These are phyloP conservation scores for Mucor saturninus DNA, from an alignment of 371 early-diverging fungal genomes.

Conservation along the genomic window DNA sequence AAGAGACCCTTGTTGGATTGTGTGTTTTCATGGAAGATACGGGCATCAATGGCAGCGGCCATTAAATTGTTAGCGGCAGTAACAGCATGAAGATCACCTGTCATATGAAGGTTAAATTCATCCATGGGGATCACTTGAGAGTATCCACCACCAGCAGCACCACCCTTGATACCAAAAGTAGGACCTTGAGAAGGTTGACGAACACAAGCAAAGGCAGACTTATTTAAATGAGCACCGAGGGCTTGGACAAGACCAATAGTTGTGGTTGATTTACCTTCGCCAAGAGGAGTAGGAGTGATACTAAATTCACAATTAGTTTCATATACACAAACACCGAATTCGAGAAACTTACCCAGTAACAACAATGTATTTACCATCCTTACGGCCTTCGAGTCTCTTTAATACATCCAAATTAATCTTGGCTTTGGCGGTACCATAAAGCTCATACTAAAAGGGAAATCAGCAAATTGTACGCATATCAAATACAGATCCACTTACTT, in stretches of 20 bases:
- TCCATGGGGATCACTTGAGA: constrained; percentile 99
- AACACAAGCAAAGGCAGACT: constrained; percentile 92
- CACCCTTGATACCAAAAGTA: constrained; percentile 98
- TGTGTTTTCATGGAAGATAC: constrained; percentile 96
- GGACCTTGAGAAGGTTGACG: constrained; percentile 98
- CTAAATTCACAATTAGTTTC: constrained; percentile 28
- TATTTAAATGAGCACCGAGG: constrained; percentile 89
- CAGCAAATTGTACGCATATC: not conserved
- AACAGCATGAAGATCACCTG: constrained; percentile 97
- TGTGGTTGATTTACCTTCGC: constrained; percentile 98
- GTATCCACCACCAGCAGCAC: constrained; percentile 98
- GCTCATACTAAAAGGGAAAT: constrained; percentile 66
- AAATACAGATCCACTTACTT: constrained; percentile 41
- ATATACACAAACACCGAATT: not conserved
- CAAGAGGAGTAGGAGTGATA: constrained; percentile 97
- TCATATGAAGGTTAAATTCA: constrained; percentile 97
- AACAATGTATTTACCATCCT: constrained; percentile 91
- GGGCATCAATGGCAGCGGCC: constrained; percentile 97
- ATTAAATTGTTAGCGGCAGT: constrained; percentile 95
- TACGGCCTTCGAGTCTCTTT: constrained; percentile 76
- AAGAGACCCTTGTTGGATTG: constrained; percentile 88
- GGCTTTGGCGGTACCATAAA: constrained; percentile 89
- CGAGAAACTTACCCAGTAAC: constrained; percentile 79
- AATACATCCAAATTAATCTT: constrained; percentile 86
- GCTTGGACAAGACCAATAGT: constrained; percentile 95